phyloP scores from a whole-genome alignment of 345 rosid genomes.

The Isatis tinctoria region DNA sequence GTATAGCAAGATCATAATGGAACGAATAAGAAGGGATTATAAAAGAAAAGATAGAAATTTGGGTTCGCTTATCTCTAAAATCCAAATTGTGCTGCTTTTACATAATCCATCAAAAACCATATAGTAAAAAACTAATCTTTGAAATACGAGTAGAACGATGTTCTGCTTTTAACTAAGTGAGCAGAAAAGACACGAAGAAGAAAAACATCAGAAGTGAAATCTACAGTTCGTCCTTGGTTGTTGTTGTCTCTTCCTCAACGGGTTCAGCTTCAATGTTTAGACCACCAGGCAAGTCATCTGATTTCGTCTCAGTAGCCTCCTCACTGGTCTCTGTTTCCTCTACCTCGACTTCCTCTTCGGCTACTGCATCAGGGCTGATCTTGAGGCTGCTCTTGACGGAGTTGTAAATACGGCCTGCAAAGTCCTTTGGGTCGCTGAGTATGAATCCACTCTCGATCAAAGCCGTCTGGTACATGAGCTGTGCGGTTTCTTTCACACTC shows the following conservation, averaged over 20 bases:
- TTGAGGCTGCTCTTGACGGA: slow-evolving; percentile 69
- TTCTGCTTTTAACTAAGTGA: slow-evolving; percentile 11
- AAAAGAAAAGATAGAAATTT: too few species aligned
- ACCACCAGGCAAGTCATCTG: slow-evolving; percentile 35
- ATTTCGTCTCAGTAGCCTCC: slow-evolving; percentile 17
- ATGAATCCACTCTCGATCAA: slow-evolving; percentile 94
- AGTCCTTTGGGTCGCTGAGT: slow-evolving; percentile 74
- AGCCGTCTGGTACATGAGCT: slow-evolving; percentile 89
- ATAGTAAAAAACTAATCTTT: slow-evolving; percentile 16
- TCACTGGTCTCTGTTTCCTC: slow-evolving; percentile 49
- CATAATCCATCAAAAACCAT: slow-evolving; percentile 21
- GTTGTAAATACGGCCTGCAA: slow-evolving; percentile 73
- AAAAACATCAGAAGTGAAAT: slow-evolving; percentile 14
- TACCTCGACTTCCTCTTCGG: slow-evolving; percentile 71
- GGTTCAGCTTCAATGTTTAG: slow-evolving; percentile 31
- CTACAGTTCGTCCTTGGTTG: slow-evolving; percentile 33
- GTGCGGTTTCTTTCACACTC: slow-evolving; percentile 70
- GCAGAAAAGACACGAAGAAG: background rate
- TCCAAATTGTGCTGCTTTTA: slow-evolving; percentile 1
- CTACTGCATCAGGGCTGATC: slow-evolving; percentile 69
- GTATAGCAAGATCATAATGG: background rate
- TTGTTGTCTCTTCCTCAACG: slow-evolving; percentile 22
- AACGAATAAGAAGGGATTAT: background rate
- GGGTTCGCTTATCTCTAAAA: background rate
- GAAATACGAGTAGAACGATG: slow-evolving; percentile 1